A percentile compares a stretch with the other conserved stretches of the same genome.
Conservation (phyloP, 306 rosid species). For the Sophora flavescens region DNA sequence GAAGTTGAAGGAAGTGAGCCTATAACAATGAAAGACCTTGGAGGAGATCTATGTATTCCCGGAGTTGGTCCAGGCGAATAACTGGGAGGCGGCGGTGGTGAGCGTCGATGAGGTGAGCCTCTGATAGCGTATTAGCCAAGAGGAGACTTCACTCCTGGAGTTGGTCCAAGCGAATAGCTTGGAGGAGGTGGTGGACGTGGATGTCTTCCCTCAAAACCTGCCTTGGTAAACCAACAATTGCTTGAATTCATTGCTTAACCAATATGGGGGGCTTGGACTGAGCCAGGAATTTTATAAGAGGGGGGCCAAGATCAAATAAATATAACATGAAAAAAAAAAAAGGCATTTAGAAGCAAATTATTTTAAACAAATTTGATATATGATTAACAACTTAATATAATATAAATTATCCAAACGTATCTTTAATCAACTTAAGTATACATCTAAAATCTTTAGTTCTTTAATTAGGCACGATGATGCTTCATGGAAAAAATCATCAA, state of each 20-base stretch:
- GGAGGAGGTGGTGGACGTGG: constrained; percentile 2
- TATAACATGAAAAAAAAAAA: too few relatives aligned
- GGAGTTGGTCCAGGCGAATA: background rate
- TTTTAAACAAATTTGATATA: too few relatives aligned
- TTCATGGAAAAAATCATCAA: too few relatives aligned
- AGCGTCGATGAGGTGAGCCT: background rate
- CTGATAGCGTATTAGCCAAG: background rate
- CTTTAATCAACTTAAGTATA: too few relatives aligned
- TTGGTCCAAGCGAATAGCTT: background rate
- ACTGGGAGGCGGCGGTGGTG: background rate
- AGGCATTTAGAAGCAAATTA: too few relatives aligned
- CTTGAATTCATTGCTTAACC: background rate
- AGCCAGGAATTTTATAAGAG: too few relatives aligned
- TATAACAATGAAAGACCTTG: background rate
- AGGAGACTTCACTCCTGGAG: background rate
- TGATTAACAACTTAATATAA: too few relatives aligned
- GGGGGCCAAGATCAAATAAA: too few relatives aligned
- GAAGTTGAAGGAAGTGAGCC: background rate
- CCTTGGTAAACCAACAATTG: background rate
- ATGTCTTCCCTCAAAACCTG: background rate
- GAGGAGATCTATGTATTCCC: background rate
- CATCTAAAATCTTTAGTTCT: too few relatives aligned
- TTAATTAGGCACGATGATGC: too few relatives aligned
- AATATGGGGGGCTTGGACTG: too few relatives aligned
- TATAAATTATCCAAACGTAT: too few relatives aligned